Conservation (phyloP, 176 grass and related monocot genomes). For the Oryza glaberrima region DNA sequence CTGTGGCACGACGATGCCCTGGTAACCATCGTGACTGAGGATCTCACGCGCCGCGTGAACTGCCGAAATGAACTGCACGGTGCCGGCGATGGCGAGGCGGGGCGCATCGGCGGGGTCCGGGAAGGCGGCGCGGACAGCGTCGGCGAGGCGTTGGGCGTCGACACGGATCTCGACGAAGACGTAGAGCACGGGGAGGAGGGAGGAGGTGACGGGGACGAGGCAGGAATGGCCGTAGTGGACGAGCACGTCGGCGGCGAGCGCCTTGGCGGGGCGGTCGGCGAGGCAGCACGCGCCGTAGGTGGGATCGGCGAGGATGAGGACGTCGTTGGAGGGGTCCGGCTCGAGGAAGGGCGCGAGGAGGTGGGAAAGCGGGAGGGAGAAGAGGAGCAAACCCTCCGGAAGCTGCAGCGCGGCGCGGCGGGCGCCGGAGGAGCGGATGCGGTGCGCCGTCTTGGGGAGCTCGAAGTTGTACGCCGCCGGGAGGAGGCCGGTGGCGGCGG, state of each 20-base stretch:
- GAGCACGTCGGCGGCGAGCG: slow-evolving; percentile 77
- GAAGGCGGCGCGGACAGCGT: slow-evolving; percentile 60
- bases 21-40: slow-evolving; percentile 56
- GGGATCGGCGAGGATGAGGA: slow-evolving; percentile 88
- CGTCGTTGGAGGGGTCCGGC: slow-evolving; percentile 47
- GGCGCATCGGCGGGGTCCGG: slow-evolving; percentile 40
- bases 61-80: slow-evolving; percentile 81
- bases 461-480: slow-evolving; percentile 82
- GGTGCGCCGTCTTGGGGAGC: slow-evolving; percentile 89
- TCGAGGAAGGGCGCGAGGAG: slow-evolving; percentile 71
- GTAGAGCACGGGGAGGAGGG: slow-evolving; percentile 87
- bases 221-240: slow-evolving; percentile 97
- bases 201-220: slow-evolving; percentile 83
- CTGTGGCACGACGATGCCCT: slow-evolving; percentile 73
- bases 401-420: slow-evolving; percentile 80
- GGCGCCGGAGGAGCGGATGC: slow-evolving; percentile 59
- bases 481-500: slow-evolving; percentile 73
- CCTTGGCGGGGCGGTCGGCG: slow-evolving; percentile 59
- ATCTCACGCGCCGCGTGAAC: slow-evolving; percentile 81
- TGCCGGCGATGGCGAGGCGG: slow-evolving; percentile 77
- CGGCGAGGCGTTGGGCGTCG: slow-evolving; percentile 65
- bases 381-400: slow-evolving; percentile 93
- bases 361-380: slow-evolving; percentile 82
- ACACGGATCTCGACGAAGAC: slow-evolving; percentile 95
- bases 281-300: slow-evolving; percentile 96